Conservation (phyloP, 345 rosid genomes). For the Eucalyptus dawsonii region DNA sequence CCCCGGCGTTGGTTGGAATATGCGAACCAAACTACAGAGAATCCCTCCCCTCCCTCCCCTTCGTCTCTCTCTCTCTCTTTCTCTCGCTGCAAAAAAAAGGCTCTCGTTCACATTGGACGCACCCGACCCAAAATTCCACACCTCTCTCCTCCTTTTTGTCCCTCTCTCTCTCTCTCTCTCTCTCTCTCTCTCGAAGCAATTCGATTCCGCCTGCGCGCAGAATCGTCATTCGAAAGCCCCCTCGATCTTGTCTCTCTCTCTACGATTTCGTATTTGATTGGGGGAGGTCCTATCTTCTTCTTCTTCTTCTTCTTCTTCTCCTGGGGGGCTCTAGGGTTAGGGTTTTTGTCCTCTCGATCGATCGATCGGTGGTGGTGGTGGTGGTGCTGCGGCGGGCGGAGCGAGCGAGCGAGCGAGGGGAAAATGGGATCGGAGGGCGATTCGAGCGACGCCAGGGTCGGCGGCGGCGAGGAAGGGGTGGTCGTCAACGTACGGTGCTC, state of each 20-base stretch:
- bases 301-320: not conserved
- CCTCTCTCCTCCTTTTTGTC: not conserved
- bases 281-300: not conserved
- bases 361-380: not conserved
- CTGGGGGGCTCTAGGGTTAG: not conserved
- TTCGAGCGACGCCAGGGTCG: constrained; percentile 41
- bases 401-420: not conserved
- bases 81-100: not conserved
- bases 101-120: not conserved
- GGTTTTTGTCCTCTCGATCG: not conserved
- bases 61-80: not conserved
- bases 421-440: constrained; percentile 46
- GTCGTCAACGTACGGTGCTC: constrained; percentile 52
- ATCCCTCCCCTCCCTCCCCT: not conserved
- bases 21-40: not conserved
- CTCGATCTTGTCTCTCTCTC: not conserved
- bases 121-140: not conserved
- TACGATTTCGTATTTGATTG: not conserved
- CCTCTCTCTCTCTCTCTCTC: not conserved
- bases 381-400: not conserved
- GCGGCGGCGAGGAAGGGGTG: constrained; percentile 16
- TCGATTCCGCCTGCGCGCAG: not conserved
- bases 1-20: not conserved
- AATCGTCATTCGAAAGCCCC: not conserved
- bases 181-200: not conserved